Evolutionary conservation across 305 asterid species (phyloP).

Genomic region (Withania somnifera): DNA sequence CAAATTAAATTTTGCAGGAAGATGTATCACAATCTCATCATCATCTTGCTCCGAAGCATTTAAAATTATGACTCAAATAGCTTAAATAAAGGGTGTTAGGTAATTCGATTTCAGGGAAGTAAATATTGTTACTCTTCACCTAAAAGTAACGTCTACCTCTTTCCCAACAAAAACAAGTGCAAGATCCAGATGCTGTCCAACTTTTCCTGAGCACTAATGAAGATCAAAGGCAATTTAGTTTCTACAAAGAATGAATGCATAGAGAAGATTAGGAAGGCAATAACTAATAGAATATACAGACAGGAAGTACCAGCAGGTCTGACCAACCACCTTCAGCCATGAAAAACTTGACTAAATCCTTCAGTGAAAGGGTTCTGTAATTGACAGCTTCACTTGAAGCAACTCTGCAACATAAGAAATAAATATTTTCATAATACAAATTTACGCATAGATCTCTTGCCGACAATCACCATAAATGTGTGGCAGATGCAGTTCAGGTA

Average conservation of each 20-base stretch:
- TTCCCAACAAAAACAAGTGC: conserved; percentile 75
- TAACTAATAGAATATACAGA: background rate
- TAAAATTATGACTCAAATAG: background rate
- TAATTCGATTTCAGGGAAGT: background rate
- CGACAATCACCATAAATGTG: background rate
- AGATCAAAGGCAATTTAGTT: conserved; percentile 7
- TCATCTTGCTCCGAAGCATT: background rate
- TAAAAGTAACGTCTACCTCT: conserved; percentile 46
- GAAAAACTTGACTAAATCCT: conserved; percentile 64
- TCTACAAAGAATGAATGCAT: background rate
- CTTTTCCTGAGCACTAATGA: conserved; percentile 58
- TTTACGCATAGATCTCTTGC: background rate
- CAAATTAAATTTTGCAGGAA: background rate
- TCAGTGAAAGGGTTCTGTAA: conserved; percentile 56
- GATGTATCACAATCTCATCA: background rate
- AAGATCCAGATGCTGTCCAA: conserved; percentile 42
- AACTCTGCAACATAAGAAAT: conserved; percentile 12
- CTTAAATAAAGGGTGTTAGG: background rate
- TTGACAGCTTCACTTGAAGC: conserved; percentile 48
- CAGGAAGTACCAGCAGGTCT: conserved; percentile 45
- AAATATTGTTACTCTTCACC: background rate
- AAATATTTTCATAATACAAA: background rate
- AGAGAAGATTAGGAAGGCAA: background rate
- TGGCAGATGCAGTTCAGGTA: background rate
- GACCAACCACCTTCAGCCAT: conserved; percentile 85